A percentile compares a stretch with the other conserved stretches of the same genome.
These are phyloP conservation scores for Chiua virens DNA, from an alignment of 768 basidiomycete genomes.

Conservation along the genomic window DNA sequence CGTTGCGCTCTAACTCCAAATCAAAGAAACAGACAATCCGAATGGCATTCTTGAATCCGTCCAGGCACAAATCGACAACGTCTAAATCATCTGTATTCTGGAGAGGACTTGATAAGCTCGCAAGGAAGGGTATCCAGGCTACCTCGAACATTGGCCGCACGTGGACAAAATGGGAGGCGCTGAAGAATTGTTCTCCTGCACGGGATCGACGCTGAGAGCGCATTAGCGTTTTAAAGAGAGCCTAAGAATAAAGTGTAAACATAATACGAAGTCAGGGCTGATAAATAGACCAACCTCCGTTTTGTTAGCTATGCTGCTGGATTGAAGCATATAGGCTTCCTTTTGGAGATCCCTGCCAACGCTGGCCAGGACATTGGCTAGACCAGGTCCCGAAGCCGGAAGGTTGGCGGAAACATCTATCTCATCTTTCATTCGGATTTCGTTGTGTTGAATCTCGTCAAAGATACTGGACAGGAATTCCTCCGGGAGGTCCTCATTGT, in stretches of 20 bases:
- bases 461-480: constrained; percentile 76
- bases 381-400: constrained; percentile 57
- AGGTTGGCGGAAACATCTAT: constrained; percentile 56
- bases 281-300: constrained; percentile 67
- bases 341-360: constrained; percentile 94
- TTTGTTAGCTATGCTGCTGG: constrained; percentile 94
- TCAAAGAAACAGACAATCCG: constrained; percentile 97
- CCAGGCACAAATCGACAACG: constrained; percentile 86
- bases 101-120: constrained; percentile 89
- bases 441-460: constrained; percentile 88
- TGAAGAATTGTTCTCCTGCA: constrained; percentile 86
- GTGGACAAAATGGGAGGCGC: constrained; percentile 94
- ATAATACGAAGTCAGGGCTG: neutral
- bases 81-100: constrained; percentile 96
- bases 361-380: constrained; percentile 79
- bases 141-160: constrained; percentile 99
- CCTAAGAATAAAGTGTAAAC: constrained; percentile 43
- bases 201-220: constrained; percentile 86
- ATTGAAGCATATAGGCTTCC: constrained; percentile 94
- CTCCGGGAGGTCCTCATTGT: constrained; percentile 84
- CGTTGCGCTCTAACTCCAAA: constrained; percentile 95
- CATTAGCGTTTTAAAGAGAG: constrained; percentile 90
- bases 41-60: constrained; percentile 97
- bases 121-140: constrained; percentile 97
- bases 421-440: constrained; percentile 99